Conservation (phyloP, 768 basidiomycete genomes). For the Exsudoporus frostii region DNA sequence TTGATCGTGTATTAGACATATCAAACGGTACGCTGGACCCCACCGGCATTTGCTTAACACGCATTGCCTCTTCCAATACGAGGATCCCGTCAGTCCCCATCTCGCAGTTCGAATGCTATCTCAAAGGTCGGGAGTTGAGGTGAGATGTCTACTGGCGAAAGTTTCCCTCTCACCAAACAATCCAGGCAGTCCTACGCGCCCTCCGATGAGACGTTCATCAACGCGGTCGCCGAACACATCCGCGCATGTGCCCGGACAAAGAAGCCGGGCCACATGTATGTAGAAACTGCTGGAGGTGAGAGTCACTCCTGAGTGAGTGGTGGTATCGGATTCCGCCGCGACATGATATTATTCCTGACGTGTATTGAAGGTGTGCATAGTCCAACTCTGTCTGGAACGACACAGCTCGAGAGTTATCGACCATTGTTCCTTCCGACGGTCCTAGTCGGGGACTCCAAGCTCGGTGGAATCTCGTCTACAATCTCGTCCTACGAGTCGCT, state of each 20-base stretch:
- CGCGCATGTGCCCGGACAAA: constrained; percentile 42
- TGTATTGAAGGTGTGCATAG: constrained; percentile 76
- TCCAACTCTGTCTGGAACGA: constrained; percentile 76
- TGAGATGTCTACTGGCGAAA: constrained; percentile 13
- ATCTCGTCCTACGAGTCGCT: constrained; percentile 93
- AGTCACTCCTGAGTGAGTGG: constrained; percentile 16
- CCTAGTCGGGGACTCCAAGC: constrained; percentile 81
- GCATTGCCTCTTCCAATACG: constrained; percentile 77
- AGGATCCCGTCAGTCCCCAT: constrained; percentile 92
- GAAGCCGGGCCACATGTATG: constrained; percentile 58
- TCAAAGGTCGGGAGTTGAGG: constrained; percentile 30
- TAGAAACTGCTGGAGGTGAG: constrained; percentile 96
- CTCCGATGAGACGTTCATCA: constrained; percentile 63
- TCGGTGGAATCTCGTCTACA: constrained; percentile 93
- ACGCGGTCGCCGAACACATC: constrained; percentile 63
- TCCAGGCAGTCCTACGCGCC: constrained; percentile 37
- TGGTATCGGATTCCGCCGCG: neutral
- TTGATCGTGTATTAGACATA: constrained; percentile 48
- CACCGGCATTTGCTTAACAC: constrained; percentile 45
- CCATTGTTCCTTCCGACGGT: constrained; percentile 85
- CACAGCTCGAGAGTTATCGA: constrained; percentile 83
- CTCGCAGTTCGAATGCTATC: constrained; percentile 64
- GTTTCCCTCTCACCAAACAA: neutral
- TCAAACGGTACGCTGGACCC: constrained; percentile 50
- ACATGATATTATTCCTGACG: neutral